Base-by-base conservation (phyloP, 2,329 filamentous ascomycete genomes). In the Penicillium sp. region DNA sequence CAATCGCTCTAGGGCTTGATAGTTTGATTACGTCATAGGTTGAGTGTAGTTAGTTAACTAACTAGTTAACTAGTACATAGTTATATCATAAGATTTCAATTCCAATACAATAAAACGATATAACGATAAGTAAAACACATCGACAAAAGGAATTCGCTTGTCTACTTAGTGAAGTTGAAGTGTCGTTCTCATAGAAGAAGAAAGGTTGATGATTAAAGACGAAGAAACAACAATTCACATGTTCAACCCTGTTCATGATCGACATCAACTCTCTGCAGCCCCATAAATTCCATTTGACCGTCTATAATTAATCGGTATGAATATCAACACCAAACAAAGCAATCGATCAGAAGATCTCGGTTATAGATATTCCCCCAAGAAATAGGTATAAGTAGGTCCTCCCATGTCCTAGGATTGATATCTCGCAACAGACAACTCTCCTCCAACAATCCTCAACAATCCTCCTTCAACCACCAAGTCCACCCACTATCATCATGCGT, bases 241-340 rank as follows among this genome's bases (percentile, higher is more conserved):
- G 21, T 13, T 27, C 9, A 19, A 17, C 19, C 12, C n/a, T n/a
- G n/a, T 23, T 31, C 15, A n/a, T 29, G 49, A 42, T 51, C 38
- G 49, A 31, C 49, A 42, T 29, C 25, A 40, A 7, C 25, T 31
- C 31, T 31, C 25, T 40, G 19, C 37, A 42, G 49, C 17, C 37
- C 49, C 49, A 51, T 51, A 51, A 19, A 50, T 29, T 19, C 23
- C 19, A 41, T 10, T 19, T 7, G 4, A 15, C 48, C 35, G 48
- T 40, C 48, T 50, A 50, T 50, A 50, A 50, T 27, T 51, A 51
- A 23, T 41, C 49, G 25, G 37, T n/a, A 23, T 51, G 15, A 51
- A 17, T 27, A 42, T 17, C 27, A 17, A 23, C 21, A 51, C 49
- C 49, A 29, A n/a, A 42, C 25, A 25, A 23, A 42, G 49, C 6